Conservation (phyloP, 768 basidiomycete species). For the Phanerochaete carnosa region DNA sequence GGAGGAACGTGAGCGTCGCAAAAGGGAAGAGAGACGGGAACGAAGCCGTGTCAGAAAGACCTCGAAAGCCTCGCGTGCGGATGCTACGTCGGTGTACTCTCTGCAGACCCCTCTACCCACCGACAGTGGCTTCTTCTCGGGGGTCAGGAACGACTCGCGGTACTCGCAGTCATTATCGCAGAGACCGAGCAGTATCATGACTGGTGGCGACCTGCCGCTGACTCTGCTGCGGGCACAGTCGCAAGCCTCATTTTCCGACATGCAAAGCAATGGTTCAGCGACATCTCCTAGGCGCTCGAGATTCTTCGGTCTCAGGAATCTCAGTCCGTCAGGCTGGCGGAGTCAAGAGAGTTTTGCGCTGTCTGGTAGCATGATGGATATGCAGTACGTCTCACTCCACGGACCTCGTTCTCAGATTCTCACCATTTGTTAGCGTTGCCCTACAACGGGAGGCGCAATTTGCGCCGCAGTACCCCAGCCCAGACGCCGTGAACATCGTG, state of each 20-base stretch:
- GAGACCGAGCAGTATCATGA: constrained; percentile 39
- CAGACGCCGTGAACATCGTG: constrained; percentile 20
- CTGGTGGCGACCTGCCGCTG: constrained; percentile 42
- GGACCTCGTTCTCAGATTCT: constrained; percentile 4
- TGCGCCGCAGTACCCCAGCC: constrained; percentile 17
- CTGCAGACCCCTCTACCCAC: constrained; percentile 52
- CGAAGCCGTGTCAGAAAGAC: constrained; percentile 61
- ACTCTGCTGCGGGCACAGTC: constrained; percentile 68
- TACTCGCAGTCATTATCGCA: constrained; percentile 44
- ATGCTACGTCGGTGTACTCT: constrained; percentile 73
- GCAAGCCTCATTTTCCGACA: constrained; percentile 78
- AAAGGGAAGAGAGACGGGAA: constrained; percentile 63
- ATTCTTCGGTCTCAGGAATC: constrained; percentile 76
- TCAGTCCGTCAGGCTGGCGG: constrained; percentile 60
- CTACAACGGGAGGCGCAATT: constrained; percentile 59
- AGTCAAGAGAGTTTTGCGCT: constrained; percentile 80
- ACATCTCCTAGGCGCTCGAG: constrained; percentile 63
- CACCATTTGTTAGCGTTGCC: constrained; percentile 52
- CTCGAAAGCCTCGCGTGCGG: constrained; percentile 56
- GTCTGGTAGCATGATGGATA: constrained; percentile 90
- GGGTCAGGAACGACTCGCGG: constrained; percentile 54
- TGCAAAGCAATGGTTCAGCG: constrained; percentile 65
- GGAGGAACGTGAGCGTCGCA: constrained; percentile 67
- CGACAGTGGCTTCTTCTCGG: constrained; percentile 52
- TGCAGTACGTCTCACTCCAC: constrained; percentile 65